phyloP scores from a whole-genome alignment of 345 rosid genomes.

The Lepidium africanum region DNA sequence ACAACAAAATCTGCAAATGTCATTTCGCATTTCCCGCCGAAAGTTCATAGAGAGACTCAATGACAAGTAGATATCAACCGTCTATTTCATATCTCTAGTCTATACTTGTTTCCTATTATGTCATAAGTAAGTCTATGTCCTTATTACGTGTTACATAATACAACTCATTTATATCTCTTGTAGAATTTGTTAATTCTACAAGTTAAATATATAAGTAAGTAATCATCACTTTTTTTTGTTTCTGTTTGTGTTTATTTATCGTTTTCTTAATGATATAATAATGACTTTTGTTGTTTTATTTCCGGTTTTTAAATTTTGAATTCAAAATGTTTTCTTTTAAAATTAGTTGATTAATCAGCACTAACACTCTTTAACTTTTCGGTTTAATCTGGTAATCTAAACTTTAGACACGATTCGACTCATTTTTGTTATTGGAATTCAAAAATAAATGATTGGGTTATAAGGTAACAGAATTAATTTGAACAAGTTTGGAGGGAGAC shows the following conservation, averaged over 20 bases:
- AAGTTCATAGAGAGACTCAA: not conserved
- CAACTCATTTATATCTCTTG: no score
- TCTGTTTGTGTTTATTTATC: no score
- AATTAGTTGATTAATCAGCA: not conserved
- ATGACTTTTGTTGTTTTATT: no score
- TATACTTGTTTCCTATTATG: not conserved
- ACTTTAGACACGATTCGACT: not conserved
- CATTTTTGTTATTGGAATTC: not conserved
- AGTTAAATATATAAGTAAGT: no score
- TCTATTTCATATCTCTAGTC: constrained; percentile 16
- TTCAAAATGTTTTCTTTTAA: no score
- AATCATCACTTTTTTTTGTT: no score
- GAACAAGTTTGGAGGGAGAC: constrained; percentile 13
- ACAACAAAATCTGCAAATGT: constrained; percentile 19
- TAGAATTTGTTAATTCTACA: no score
- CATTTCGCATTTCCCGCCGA: constrained; percentile 35
- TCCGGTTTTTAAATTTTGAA: no score
- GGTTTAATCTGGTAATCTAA: not conserved
- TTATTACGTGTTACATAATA: no score
- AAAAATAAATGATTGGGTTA: not conserved
- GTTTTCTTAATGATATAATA: no score
- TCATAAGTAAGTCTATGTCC: not conserved
- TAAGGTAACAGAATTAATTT: not conserved
- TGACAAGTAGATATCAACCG: constrained; percentile 20
- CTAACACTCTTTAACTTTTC: no score